phyloP scores from a whole-genome alignment of 176 grass and related monocot species.

The Stipa capillata region DNA sequence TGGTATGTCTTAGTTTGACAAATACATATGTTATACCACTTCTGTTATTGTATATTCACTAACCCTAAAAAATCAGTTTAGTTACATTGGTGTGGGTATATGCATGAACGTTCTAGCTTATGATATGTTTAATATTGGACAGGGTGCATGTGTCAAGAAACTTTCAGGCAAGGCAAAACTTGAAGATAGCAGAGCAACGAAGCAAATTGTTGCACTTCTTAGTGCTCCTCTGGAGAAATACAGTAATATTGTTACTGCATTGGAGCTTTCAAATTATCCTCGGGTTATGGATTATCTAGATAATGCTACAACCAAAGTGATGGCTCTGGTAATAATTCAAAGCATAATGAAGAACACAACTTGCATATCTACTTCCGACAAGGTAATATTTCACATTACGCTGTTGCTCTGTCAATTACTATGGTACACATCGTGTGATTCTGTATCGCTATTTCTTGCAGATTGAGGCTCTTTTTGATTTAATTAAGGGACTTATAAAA shows the following conservation, averaged over 20 bases:
- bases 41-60: not conserved
- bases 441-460: constrained; percentile 30
- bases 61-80: not conserved
- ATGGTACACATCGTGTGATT: not conserved
- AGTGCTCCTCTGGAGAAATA: constrained; percentile 98
- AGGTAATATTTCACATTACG: constrained; percentile 48
- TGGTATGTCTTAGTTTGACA: constrained; percentile 45
- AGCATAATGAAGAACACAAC: constrained; percentile 99
- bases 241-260: constrained; percentile 89
- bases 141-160: constrained; percentile 99
- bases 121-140: constrained; percentile 29
- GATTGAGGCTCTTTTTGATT: constrained; percentile 89
- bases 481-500: constrained; percentile 95
- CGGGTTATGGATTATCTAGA: constrained; percentile 98
- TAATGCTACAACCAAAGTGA: constrained; percentile 95
- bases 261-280: constrained; percentile 98
- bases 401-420: not conserved
- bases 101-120: not conserved
- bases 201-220: constrained; percentile 97
- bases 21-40: not conserved
- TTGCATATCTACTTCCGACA: constrained; percentile 87
- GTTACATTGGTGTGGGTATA: not conserved
- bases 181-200: constrained; percentile 89
- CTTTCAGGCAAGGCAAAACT: constrained; percentile 89
- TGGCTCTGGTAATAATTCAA: constrained; percentile 96